Evolutionary conservation across 2,329 filamentous ascomycete species (phyloP).

Genomic region (Phoma sp.): DNA sequence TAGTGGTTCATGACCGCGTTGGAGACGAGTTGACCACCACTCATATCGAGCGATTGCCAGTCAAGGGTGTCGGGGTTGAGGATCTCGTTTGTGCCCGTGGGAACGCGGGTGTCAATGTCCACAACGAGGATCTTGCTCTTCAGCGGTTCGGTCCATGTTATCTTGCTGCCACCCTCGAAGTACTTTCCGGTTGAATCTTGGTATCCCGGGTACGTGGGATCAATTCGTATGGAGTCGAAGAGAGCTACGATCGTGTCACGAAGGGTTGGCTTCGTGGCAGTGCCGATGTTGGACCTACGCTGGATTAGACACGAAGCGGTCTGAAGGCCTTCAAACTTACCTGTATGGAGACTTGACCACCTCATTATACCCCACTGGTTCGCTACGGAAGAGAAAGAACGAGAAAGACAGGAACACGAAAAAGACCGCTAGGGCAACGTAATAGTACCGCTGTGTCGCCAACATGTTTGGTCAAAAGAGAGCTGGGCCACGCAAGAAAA

Average conservation of each 20-base stretch:
- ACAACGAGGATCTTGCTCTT: conserved; percentile 34
- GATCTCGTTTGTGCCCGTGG: conserved; percentile 35
- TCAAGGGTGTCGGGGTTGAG: conserved; percentile 49
- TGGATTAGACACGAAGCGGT: background rate
- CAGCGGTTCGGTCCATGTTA: conserved; percentile 31
- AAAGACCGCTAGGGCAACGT: conserved; percentile 20
- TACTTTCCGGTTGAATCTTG: conserved; percentile 20
- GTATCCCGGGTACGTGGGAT: conserved; percentile 16
- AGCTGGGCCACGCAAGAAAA: background rate
- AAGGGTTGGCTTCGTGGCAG: conserved; percentile 13
- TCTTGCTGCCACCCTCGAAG: conserved; percentile 9
- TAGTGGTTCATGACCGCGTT: conserved; percentile 22
- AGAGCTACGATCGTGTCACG: conserved; percentile 23
- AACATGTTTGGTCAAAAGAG: conserved; percentile 19
- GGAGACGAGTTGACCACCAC: conserved; percentile 39
- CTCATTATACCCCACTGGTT: conserved; percentile 4
- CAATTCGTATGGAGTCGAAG: conserved; percentile 25
- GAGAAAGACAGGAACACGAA: conserved; percentile 16
- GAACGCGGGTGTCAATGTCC: conserved; percentile 42
- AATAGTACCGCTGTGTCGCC: conserved; percentile 20
- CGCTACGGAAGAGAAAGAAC: conserved; percentile 19
- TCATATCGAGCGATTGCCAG: conserved; percentile 15
- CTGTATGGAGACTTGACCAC: conserved; percentile 15
- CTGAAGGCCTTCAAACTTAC: conserved; percentile 1
- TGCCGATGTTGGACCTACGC: background rate